Conservation (phyloP, 2,329 filamentous ascomycete species). For the Ceratocystis colombiana region DNA sequence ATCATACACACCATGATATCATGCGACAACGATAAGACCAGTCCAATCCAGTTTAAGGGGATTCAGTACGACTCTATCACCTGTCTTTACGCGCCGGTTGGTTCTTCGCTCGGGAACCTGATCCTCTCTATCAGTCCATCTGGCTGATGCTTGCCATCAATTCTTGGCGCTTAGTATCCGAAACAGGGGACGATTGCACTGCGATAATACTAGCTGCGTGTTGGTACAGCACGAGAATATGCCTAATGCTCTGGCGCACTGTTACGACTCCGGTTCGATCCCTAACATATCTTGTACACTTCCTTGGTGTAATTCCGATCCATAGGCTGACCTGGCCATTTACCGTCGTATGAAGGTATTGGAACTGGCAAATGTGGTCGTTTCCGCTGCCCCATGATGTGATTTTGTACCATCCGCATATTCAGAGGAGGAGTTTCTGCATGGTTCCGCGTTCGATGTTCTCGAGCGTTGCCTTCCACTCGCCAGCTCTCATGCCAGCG, state of each 20-base stretch:
- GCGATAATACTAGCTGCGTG: neutral
- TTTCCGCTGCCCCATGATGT: neutral
- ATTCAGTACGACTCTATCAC: too few relatives aligned
- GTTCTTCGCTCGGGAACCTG: neutral
- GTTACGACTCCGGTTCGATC: neutral
- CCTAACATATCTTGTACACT: neutral
- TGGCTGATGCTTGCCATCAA: neutral
- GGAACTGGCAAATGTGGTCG: neutral
- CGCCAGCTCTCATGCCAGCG: neutral
- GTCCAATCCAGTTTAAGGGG: too few relatives aligned
- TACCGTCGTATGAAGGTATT: neutral
- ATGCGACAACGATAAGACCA: too few relatives aligned
- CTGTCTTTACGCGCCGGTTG: too few relatives aligned
- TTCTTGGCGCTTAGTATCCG: neutral
- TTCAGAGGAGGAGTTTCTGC: neutral
- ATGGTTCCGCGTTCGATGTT: neutral
- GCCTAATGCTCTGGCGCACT: neutral
- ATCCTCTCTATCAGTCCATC: neutral
- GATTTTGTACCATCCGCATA: neutral
- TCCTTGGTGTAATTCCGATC: neutral
- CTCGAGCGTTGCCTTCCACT: neutral
- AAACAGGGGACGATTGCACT: neutral
- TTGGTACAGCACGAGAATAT: neutral
- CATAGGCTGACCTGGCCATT: neutral
- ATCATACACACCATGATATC: too few relatives aligned